phyloP scores from a whole-genome alignment of 2,329 filamentous ascomycete genomes.

The Lecanicillium sp. region DNA sequence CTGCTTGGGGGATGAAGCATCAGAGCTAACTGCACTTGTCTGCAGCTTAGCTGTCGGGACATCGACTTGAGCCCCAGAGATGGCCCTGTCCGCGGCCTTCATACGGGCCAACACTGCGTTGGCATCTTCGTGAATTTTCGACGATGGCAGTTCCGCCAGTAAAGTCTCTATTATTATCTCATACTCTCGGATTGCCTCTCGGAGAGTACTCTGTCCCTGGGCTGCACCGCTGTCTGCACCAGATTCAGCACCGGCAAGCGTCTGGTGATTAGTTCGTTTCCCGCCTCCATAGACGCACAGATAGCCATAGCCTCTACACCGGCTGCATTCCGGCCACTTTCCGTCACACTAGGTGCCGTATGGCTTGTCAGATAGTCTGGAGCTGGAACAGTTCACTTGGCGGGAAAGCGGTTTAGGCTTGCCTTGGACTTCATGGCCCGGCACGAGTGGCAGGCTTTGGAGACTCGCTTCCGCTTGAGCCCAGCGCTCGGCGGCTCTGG shows the following conservation, averaged over 20 bases:
- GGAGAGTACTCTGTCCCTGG: not conserved
- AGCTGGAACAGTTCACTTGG: not conserved
- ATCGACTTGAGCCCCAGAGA: not conserved
- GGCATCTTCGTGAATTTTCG: not conserved
- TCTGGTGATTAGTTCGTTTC: not conserved
- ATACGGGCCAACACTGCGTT: not conserved
- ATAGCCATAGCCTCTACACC: conserved; percentile 17
- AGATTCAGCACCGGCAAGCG: not conserved
- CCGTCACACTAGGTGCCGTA: conserved; percentile 11
- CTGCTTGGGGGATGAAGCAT: conserved; percentile 1
- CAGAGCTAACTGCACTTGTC: not conserved
- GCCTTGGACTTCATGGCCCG: conserved; percentile 18
- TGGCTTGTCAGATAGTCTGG: not conserved
- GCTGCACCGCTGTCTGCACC: not conserved
- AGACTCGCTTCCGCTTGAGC: conserved; percentile 13
- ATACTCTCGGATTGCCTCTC: not conserved
- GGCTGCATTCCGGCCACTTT: conserved; percentile 13
- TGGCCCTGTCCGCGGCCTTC: conserved; percentile 1
- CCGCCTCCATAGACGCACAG: conserved; percentile 11
- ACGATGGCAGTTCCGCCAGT: not conserved
- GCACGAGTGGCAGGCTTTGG: conserved; percentile 17
- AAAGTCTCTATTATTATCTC: not conserved
- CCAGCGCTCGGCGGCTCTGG: not conserved
- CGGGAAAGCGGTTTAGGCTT: conserved; percentile 1
- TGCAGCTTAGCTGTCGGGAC: not conserved